These are phyloP conservation scores for Blakeslea trispora DNA, from an alignment of 371 early-diverging fungal species.

Conservation along the genomic window DNA sequence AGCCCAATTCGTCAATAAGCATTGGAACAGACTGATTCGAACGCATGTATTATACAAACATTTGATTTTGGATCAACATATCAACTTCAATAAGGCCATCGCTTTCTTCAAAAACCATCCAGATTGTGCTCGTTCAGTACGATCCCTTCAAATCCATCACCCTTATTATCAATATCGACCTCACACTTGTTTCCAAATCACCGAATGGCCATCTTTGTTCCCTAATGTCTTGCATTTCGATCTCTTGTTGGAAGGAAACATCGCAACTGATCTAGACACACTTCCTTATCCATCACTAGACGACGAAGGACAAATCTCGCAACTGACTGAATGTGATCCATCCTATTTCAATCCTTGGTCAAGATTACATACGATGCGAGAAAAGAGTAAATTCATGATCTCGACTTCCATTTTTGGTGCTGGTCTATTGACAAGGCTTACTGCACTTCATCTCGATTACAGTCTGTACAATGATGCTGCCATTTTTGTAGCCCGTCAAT, in stretches of 20 bases:
- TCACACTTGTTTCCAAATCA: background rate
- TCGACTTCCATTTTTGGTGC: background rate
- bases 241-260: background rate
- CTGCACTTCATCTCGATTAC: background rate
- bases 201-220: background rate
- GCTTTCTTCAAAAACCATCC: background rate
- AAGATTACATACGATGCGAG: background rate
- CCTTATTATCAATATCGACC: background rate
- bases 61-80: background rate
- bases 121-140: background rate
- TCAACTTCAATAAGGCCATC: background rate
- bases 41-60: background rate
- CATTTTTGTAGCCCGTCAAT: background rate
- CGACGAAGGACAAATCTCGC: background rate
- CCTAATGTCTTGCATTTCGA: background rate
- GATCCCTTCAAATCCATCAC: background rate
- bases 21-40: background rate
- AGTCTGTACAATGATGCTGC: background rate
- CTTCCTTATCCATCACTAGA: background rate
- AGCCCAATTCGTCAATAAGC: background rate
- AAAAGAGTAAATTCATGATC: background rate
- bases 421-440: background rate
- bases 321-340: background rate
- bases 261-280: background rate
- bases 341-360: background rate